Evolutionary conservation across 768 basidiomycete species (phyloP).

Genomic region (Boletus barrowsii): DNA sequence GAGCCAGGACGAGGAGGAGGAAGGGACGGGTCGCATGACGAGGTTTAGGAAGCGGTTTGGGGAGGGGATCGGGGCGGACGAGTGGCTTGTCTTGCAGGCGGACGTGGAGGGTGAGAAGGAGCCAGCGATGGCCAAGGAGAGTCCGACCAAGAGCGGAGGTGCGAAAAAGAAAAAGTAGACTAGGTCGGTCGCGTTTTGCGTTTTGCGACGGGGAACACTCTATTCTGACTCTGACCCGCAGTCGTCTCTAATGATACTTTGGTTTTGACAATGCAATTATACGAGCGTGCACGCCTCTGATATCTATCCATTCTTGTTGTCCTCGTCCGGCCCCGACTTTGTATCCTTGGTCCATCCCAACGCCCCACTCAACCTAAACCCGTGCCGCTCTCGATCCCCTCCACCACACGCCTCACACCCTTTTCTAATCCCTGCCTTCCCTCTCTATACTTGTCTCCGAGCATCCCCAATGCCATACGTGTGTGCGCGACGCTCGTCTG

Average conservation of each 20-base stretch:
- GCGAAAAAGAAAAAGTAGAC: constrained; percentile 21
- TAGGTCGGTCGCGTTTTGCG: neutral
- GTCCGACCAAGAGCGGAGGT: constrained; percentile 7
- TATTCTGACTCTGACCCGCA: constrained; percentile 4
- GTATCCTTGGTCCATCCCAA: constrained; percentile 41
- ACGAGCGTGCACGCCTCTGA: too few species aligned
- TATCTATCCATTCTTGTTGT: constrained; percentile 16
- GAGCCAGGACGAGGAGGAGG: constrained; percentile 61
- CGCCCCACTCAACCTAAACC: constrained; percentile 69
- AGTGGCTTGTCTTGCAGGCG: constrained; percentile 28
- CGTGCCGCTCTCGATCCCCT: constrained; percentile 61
- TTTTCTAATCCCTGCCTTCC: constrained; percentile 44
- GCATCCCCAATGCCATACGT: constrained; percentile 54
- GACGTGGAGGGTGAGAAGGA: constrained; percentile 27
- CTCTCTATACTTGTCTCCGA: constrained; percentile 48
- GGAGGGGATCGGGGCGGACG: constrained; percentile 39
- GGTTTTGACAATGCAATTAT: too few species aligned
- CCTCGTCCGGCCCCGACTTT: constrained; percentile 14
- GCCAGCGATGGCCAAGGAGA: constrained; percentile 25
- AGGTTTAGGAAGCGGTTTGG: constrained; percentile 77
- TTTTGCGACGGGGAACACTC: neutral
- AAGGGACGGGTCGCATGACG: constrained; percentile 73
- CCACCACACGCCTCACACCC: constrained; percentile 47
- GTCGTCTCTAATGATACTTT: neutral
- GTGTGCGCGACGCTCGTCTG: constrained; percentile 59